Conservation (phyloP, 2,329 filamentous ascomycete species). For the Zymoseptoria ardabiliae region DNA sequence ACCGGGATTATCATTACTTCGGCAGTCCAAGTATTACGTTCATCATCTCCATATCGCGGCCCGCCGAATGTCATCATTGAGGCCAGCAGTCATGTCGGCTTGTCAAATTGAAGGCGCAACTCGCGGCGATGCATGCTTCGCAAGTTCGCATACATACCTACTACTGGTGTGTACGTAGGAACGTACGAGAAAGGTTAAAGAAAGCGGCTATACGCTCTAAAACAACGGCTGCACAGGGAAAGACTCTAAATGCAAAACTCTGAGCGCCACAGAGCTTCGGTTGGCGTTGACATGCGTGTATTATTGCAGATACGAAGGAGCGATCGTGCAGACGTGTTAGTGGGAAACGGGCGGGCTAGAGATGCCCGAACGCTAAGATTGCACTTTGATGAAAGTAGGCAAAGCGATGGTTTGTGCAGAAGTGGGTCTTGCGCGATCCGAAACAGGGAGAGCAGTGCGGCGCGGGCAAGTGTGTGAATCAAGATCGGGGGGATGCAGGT, state of each 20-base stretch:
- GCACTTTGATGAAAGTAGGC: neutral
- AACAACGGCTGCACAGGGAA: neutral
- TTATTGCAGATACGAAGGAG: neutral
- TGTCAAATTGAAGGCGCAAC: neutral
- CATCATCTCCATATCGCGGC: neutral
- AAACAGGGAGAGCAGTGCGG: neutral
- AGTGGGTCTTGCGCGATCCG: neutral
- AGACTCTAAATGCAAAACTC: neutral
- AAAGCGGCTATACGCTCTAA: neutral
- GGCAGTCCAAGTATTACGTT: neutral
- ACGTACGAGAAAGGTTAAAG: neutral
- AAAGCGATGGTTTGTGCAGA: neutral
- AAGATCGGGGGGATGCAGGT: neutral
- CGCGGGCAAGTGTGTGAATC: neutral
- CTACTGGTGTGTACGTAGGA: neutral
- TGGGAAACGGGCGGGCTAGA: neutral
- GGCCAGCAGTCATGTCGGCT: neutral
- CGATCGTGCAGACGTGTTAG: neutral
- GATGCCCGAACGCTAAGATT: neutral
- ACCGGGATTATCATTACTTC: neutral
- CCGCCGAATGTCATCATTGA: neutral
- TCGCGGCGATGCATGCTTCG: neutral
- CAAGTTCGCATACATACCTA: neutral
- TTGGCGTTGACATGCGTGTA: neutral
- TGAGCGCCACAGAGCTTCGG: neutral